These are phyloP conservation scores for Pachysandra terminalis DNA, from an alignment of 164 flowering plant genomes.

Conservation along the genomic window DNA sequence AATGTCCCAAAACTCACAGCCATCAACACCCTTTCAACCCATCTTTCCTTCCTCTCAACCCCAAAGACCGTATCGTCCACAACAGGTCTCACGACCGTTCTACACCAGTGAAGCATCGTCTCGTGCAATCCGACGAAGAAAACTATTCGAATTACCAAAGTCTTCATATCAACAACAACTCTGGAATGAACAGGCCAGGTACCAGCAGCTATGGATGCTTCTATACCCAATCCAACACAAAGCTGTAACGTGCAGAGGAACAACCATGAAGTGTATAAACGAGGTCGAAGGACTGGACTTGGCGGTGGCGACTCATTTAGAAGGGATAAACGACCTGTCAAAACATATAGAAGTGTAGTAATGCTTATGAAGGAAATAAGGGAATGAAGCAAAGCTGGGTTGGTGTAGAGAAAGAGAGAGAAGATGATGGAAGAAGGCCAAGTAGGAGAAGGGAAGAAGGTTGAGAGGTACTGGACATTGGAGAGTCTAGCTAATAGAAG, in stretches of 20 bases:
- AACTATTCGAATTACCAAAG: conserved; percentile 32
- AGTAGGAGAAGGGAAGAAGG: conserved; percentile 7
- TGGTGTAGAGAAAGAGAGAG: conserved; percentile 37
- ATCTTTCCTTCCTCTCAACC: conserved; percentile 27
- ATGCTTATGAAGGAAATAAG: conserved; percentile 41
- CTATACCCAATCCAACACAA: conserved; percentile 63
- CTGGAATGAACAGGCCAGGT: conserved; percentile 25
- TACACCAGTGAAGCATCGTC: conserved; percentile 55
- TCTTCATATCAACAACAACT: conserved; percentile 14
- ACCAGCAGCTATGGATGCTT: conserved; percentile 50
- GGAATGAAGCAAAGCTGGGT: conserved; percentile 48
- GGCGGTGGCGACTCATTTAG: conserved; percentile 12
- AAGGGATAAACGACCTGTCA: conserved; percentile 33
- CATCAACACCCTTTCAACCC: conserved; percentile 44
- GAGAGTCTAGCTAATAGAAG: conserved; percentile 72
- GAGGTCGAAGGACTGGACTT: conserved; percentile 15
- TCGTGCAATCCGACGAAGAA: conserved; percentile 76
- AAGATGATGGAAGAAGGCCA: conserved; percentile 19
- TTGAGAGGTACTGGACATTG: conserved; percentile 28
- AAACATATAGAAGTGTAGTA: conserved; percentile 39
- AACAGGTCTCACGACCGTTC: conserved; percentile 60
- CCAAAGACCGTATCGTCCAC: conserved; percentile 74
- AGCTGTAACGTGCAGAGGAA: conserved; percentile 57
- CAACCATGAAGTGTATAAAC: conserved; percentile 53
- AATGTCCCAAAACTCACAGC: conserved; percentile 44